Conservation (phyloP, 2,329 filamentous ascomycete species). For the Hypocreales sp. region DNA sequence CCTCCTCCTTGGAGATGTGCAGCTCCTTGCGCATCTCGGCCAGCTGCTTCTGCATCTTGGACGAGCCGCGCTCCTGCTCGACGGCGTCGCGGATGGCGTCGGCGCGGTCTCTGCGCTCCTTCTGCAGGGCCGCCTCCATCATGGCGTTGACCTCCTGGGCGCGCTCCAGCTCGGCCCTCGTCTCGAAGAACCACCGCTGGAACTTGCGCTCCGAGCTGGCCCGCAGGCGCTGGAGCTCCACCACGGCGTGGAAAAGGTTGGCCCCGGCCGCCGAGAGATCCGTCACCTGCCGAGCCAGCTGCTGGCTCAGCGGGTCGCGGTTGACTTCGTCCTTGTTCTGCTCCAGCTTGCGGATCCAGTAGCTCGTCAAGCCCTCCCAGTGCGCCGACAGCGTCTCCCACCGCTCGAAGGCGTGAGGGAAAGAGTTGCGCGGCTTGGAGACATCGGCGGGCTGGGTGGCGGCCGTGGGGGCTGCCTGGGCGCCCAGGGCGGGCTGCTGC, state of each 20-base stretch:
- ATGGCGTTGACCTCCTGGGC: slow-evolving; percentile 69
- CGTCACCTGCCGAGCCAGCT: slow-evolving; percentile 85
- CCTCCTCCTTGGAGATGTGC: slow-evolving; percentile 90
- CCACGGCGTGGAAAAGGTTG: slow-evolving; percentile 93
- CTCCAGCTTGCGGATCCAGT: slow-evolving; percentile 89
- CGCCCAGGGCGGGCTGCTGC: slow-evolving; percentile 4
- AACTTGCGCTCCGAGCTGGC: slow-evolving; percentile 96
- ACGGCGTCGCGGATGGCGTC: slow-evolving; percentile 53
- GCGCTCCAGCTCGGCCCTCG: slow-evolving; percentile 72
- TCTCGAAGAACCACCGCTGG: slow-evolving; percentile 97
- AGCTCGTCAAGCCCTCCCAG: slow-evolving; percentile 94
- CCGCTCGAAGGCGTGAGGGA: slow-evolving; percentile 92
- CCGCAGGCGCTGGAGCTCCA: slow-evolving; percentile 83
- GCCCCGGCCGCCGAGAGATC: slow-evolving; percentile 95
- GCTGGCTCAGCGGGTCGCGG: slow-evolving; percentile 67
- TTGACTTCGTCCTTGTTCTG: slow-evolving; percentile 78
- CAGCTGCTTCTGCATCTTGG: slow-evolving; percentile 65
- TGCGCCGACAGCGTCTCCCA: slow-evolving; percentile 96
- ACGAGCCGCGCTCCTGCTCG: slow-evolving; percentile 53
- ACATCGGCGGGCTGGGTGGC: slow-evolving; percentile 6
- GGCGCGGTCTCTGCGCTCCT: slow-evolving; percentile 54
- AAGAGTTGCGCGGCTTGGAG: slow-evolving; percentile 46
- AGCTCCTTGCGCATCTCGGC: slow-evolving; percentile 85
- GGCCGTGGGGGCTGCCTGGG: slow-evolving; percentile 7
- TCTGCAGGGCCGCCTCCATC: slow-evolving; percentile 58